phyloP scores from a whole-genome alignment of 2,329 filamentous ascomycete species.

The Coniochaeta sp. region DNA sequence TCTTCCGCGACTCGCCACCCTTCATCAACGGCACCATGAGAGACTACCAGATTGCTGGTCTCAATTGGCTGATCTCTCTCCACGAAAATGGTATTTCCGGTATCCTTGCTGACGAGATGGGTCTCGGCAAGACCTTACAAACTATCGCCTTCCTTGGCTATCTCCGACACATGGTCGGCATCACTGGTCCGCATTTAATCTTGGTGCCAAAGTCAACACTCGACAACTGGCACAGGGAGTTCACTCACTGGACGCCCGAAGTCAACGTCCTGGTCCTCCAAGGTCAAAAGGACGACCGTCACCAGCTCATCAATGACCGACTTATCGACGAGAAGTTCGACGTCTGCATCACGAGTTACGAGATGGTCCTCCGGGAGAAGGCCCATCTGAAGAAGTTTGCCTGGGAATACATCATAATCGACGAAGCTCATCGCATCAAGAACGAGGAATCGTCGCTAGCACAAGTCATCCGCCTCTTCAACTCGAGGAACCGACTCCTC shows the following conservation, averaged over 20 bases:
- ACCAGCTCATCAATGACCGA: slow-evolving; percentile 79
- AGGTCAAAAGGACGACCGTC: slow-evolving; percentile 89
- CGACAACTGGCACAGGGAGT: slow-evolving; percentile 97
- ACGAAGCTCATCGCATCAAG: slow-evolving; percentile 97
- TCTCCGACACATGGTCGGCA: slow-evolving; percentile 81
- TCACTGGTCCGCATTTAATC: slow-evolving; percentile 83
- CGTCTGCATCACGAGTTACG: slow-evolving; percentile 96
- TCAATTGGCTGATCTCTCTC: slow-evolving; percentile 96
- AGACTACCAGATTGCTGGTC: slow-evolving; percentile 89
- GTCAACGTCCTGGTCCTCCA: slow-evolving; percentile 91
- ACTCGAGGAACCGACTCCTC: slow-evolving; percentile 86
- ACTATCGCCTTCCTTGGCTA: slow-evolving; percentile 97
- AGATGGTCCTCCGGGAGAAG: slow-evolving; percentile 97
- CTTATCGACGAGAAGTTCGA: slow-evolving; percentile 95
- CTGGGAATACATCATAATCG: slow-evolving; percentile 99
- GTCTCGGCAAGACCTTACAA: slow-evolving; percentile 92
- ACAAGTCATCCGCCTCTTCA: slow-evolving; percentile 93
- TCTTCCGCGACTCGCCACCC: slow-evolving; percentile 89
- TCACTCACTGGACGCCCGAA: slow-evolving; percentile 88
- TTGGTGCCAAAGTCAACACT: slow-evolving; percentile 94
- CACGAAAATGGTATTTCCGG: slow-evolving; percentile 99
- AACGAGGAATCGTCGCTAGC: slow-evolving; percentile 97
- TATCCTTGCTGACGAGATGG: slow-evolving; percentile 98
- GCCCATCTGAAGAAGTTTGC: slow-evolving; percentile 92
- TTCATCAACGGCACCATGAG: slow-evolving; percentile 87